Evolutionary conservation across 2,329 filamentous ascomycete species (phyloP).

Genomic region (Tolypocladium tropicale): DNA sequence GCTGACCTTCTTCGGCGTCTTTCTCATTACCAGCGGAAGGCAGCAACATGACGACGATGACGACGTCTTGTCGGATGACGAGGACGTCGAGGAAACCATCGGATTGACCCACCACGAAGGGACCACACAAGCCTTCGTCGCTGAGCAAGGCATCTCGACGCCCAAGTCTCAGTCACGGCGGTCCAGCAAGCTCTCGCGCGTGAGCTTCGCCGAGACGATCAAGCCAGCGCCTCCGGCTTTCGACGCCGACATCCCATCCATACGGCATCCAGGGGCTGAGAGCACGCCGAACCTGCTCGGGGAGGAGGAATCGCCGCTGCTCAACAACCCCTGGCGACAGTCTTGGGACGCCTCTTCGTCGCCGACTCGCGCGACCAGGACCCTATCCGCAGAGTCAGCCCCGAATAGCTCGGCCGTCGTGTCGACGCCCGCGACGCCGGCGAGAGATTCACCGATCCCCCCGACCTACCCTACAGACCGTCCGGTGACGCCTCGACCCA

Average conservation of each 20-base stretch:
- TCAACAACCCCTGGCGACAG: constrained; percentile 34
- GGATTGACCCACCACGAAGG: constrained; percentile 42
- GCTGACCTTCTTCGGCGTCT: constrained; percentile 93
- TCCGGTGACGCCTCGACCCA: constrained; percentile 16
- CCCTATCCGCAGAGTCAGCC: constrained; percentile 26
- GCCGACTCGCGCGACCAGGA: constrained; percentile 24
- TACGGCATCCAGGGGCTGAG: constrained; percentile 20
- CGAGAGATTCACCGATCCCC: constrained; percentile 15
- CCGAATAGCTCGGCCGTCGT: constrained; percentile 12
- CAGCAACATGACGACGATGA: constrained; percentile 47
- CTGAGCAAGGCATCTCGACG: constrained; percentile 9
- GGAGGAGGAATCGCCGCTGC: constrained; percentile 26
- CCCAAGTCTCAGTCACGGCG: constrained; percentile 29
- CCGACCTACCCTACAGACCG: constrained; percentile 13
- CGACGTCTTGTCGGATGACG: constrained; percentile 42
- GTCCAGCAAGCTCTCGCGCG: constrained; percentile 36
- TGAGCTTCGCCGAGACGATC: constrained; percentile 30
- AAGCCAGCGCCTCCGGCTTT: constrained; percentile 25
- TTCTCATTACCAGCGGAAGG: constrained; percentile 85
- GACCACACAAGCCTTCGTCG: constrained; percentile 8
- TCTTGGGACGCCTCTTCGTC: constrained; percentile 18
- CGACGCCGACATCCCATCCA: constrained; percentile 24
- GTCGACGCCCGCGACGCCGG: constrained; percentile 18
- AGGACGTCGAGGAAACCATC: constrained; percentile 55
- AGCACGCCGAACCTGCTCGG: constrained; percentile 21